Evolutionary conservation across 1,139 yeast genomes (phyloP).

Genomic region (Scheffersomyces quercinus): DNA sequence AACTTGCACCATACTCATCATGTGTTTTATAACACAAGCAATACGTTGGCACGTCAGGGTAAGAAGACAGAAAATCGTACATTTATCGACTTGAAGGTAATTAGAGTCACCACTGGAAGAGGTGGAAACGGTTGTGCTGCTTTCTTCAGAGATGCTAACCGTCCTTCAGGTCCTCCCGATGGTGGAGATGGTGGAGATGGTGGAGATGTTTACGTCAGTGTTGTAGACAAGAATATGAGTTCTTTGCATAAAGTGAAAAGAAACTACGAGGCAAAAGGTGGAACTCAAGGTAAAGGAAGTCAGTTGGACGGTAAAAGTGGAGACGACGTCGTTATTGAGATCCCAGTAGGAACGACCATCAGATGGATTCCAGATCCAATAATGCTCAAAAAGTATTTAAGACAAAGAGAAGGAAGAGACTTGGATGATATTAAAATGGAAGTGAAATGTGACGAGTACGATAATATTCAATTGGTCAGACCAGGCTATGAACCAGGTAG

Average conservation of each 20-base stretch:
- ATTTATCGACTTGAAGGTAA: conserved; percentile 62
- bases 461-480: conserved; percentile 63
- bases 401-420: conserved; percentile 25
- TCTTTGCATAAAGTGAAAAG: conserved; percentile 71
- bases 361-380: conserved; percentile 84
- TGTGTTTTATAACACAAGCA: conserved; percentile 31
- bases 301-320: conserved; percentile 88
- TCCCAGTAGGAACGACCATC: conserved; percentile 88
- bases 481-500: conserved; percentile 60
- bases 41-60: conserved; percentile 29
- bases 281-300: conserved; percentile 67
- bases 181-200: conserved; percentile 99
- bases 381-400: conserved; percentile 37
- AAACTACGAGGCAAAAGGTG: conserved; percentile 70
- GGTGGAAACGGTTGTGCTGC: conserved; percentile 92
- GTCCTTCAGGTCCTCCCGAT: conserved; percentile 90
- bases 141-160: conserved; percentile 81
- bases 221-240: conserved; percentile 61
- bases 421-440: conserved; percentile 31
- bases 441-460: conserved; percentile 19
- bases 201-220: conserved; percentile 81
- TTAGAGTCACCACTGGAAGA: conserved; percentile 70
- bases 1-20: conserved; percentile 45
- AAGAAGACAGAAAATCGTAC: conserved; percentile 41
- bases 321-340: conserved; percentile 72